Percentiles rank a stretch among this genome's conserved stretches.
Evolutionary conservation across 169 alveolate genomes (phyloP).

Genomic region (Neospora caninum): DNA sequence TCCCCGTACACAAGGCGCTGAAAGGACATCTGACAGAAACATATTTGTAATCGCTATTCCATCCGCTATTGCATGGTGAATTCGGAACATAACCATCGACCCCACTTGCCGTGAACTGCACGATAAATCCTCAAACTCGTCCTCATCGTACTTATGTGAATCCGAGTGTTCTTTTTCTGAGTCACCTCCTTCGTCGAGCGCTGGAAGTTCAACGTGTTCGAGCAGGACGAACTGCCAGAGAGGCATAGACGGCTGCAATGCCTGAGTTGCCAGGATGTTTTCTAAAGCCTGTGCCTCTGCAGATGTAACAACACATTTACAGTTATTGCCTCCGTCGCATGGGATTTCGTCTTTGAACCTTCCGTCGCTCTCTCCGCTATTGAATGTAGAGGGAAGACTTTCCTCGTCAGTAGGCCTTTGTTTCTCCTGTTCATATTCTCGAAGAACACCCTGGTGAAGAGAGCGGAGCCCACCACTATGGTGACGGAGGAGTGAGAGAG

Average conservation of each 20-base stretch:
- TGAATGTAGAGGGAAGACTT: background rate
- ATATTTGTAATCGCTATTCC: constrained; percentile 57
- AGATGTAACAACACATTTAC: background rate
- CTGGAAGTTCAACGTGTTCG: constrained; percentile 48
- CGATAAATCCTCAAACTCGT: background rate
- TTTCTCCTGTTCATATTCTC: background rate
- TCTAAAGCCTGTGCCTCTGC: constrained; percentile 40
- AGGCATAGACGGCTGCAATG: constrained; percentile 53
- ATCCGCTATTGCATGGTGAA: constrained; percentile 63
- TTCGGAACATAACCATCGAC: constrained; percentile 51
- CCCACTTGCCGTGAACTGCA: constrained; percentile 3
- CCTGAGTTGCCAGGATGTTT: constrained; percentile 33
- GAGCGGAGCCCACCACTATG: background rate
- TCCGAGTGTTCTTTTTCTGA: background rate
- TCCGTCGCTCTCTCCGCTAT: background rate
- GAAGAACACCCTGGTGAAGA: background rate
- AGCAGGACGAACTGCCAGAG: constrained; percentile 58
- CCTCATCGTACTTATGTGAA: background rate
- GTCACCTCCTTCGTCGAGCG: background rate
- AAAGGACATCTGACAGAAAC: constrained; percentile 54
- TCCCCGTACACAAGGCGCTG: background rate
- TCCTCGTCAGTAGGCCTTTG: background rate
- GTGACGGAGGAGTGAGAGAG: constrained; percentile 4
- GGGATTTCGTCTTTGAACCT: background rate
- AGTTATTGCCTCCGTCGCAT: background rate